These are phyloP conservation scores for Brassica hybrid DNA, from an alignment of 441 rosid genomes.

Conservation along the genomic window DNA sequence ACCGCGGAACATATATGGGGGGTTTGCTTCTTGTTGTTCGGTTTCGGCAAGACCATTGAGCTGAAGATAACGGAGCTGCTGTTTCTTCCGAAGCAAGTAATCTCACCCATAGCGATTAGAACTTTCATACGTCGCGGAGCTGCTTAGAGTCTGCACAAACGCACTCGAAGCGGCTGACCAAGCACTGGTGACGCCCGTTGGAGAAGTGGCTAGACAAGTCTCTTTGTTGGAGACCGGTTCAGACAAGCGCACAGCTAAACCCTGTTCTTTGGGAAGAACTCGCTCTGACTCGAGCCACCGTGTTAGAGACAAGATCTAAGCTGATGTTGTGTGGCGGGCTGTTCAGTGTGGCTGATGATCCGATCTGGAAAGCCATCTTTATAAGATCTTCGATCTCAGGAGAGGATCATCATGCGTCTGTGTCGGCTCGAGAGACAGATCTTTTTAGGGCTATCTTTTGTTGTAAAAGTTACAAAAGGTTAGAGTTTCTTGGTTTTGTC, in stretches of 20 bases:
- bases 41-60: slow-evolving; percentile 65
- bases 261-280: slow-evolving; percentile 93
- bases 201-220: slow-evolving; percentile 87
- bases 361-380: slow-evolving; percentile 86
- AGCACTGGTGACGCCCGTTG: slow-evolving; percentile 74
- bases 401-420: slow-evolving; percentile 79
- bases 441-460: slow-evolving; percentile 29
- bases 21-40: slow-evolving; percentile 72
- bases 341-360: slow-evolving; percentile 80
- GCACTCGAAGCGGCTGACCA: slow-evolving; percentile 87
- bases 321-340: slow-evolving; percentile 86
- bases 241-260: slow-evolving; percentile 84
- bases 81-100: slow-evolving; percentile 60
- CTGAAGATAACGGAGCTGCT: slow-evolving; percentile 70
- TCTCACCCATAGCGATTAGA: slow-evolving; percentile 74
- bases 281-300: slow-evolving; percentile 81
- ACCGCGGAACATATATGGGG: slow-evolving; percentile 87
- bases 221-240: slow-evolving; percentile 88
- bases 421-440: slow-evolving; percentile 73
- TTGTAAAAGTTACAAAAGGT: slow-evolving; percentile 39
- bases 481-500: slow-evolving; percentile 31
- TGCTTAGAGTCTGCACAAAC: slow-evolving; percentile 79
- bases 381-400: slow-evolving; percentile 88
- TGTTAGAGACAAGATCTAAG: slow-evolving; percentile 91
- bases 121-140: slow-evolving; percentile 80